Percentiles rank a stretch among this genome's conserved stretches.
These are phyloP conservation scores for Corrigiola litoralis DNA, from an alignment of 179 eudicot genomes.

Conservation along the genomic window DNA sequence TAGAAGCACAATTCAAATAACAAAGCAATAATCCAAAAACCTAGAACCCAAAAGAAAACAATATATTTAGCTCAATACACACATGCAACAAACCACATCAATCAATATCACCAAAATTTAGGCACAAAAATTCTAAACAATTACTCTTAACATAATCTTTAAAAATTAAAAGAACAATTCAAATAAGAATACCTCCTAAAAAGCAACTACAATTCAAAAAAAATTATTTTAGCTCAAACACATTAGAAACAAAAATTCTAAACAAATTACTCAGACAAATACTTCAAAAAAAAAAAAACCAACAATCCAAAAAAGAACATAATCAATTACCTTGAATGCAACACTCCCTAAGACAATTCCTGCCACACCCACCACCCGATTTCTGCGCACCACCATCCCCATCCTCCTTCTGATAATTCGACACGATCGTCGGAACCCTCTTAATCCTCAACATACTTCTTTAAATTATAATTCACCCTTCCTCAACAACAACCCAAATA, in stretches of 20 bases:
- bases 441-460: conserved; percentile 69
- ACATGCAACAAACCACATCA: too few species aligned
- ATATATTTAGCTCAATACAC: too few species aligned
- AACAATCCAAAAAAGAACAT: background rate
- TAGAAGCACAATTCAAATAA: too few species aligned
- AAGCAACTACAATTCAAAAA: too few species aligned
- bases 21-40: too few species aligned
- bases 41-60: too few species aligned
- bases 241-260: background rate
- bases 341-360: conserved; percentile 85
- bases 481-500: conserved; percentile 6
- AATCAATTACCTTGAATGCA: conserved; percentile 71
- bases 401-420: conserved; percentile 86
- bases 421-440: conserved; percentile 89
- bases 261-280: background rate
- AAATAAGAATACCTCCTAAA: too few species aligned
- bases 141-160: too few species aligned
- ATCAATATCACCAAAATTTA: too few species aligned
- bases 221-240: background rate
- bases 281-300: background rate
- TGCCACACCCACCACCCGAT: conserved; percentile 70
- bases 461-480: too few species aligned
- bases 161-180: too few species aligned
- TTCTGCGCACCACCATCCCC: conserved; percentile 35
- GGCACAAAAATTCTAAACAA: too few species aligned